Percentiles rank a stretch among this genome's conserved stretches.
Conservation (phyloP, 139 green algal genomes). For the Micromonas pusilla region DNA sequence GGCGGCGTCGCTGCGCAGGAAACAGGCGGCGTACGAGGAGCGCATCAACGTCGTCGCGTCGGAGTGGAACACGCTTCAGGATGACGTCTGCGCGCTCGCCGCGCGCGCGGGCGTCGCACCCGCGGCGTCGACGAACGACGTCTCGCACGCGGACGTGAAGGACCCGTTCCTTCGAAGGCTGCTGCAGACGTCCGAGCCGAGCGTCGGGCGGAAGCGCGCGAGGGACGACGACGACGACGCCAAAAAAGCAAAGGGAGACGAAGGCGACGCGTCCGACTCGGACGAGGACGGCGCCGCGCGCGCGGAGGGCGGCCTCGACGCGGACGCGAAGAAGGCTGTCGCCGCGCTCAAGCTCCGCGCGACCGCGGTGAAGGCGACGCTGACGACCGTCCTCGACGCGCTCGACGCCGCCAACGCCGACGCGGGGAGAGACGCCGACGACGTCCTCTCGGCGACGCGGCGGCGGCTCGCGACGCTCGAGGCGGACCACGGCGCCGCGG, state of each 20-base stretch:
- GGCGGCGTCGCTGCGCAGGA: not conserved
- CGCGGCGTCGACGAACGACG: not conserved
- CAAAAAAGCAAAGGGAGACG: not conserved
- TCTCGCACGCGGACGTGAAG: not conserved
- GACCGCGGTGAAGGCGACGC: not conserved
- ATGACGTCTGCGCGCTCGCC: not conserved
- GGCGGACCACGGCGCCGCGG: not conserved
- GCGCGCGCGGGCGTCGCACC: not conserved
- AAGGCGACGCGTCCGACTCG: not conserved
- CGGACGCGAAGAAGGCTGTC: not conserved
- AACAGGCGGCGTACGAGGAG: not conserved
- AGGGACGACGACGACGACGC: not conserved
- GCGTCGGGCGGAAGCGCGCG: not conserved
- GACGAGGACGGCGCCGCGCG: not conserved
- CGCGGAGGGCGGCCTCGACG: not conserved
- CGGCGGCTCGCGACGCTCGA: not conserved
- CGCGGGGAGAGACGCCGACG: not conserved
- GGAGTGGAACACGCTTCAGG: slow-evolving; percentile 4
- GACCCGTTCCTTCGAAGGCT: not conserved
- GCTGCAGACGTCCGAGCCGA: not conserved
- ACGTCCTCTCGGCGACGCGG: not conserved
- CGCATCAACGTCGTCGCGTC: not conserved
- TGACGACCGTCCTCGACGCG: not conserved
- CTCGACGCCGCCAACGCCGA: not conserved
- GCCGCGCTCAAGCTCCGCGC: not conserved